Evolutionary conservation across 768 basidiomycete genomes (phyloP).

Genomic region (Tremella yokohamensis): DNA sequence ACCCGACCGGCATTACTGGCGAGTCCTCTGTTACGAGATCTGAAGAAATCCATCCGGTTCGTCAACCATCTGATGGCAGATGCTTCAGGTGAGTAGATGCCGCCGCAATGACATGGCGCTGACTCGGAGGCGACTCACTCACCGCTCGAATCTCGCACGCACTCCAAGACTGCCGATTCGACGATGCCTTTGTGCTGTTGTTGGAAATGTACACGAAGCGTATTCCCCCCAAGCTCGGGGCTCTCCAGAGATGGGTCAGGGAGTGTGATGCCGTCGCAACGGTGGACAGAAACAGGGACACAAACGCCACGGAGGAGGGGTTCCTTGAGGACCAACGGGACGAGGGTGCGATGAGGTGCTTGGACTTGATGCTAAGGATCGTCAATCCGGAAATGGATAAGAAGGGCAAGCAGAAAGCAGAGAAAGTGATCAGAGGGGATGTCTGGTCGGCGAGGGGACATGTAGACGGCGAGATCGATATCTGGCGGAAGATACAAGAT

Average conservation of each 20-base stretch:
- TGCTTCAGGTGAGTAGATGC: too few species aligned
- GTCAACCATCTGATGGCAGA: too few species aligned
- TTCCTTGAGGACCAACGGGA: constrained; percentile 52
- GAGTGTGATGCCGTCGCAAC: constrained; percentile 59
- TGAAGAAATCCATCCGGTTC: too few species aligned
- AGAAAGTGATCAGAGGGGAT: constrained; percentile 29
- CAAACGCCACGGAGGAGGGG: too few species aligned
- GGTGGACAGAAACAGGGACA: constrained; percentile 27
- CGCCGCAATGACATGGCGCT: too few species aligned
- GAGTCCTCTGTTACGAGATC: too few species aligned
- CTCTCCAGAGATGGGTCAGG: constrained; percentile 60
- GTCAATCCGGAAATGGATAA: constrained; percentile 32
- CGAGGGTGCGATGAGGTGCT: constrained; percentile 55
- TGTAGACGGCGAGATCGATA: constrained; percentile 32
- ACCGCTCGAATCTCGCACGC: constrained; percentile 38
- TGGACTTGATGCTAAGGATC: constrained; percentile 58
- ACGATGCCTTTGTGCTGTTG: constrained; percentile 58
- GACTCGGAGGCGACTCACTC: constrained; percentile 24
- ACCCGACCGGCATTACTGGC: too few species aligned
- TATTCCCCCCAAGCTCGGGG: constrained; percentile 57
- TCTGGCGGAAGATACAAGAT: constrained; percentile 43
- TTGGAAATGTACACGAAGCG: constrained; percentile 57
- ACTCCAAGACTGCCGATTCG: constrained; percentile 52
- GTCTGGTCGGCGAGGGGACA: constrained; percentile 38
- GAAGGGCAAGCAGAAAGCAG: constrained; percentile 5